Base-by-base conservation (phyloP, 495 filamentous ascomycete genomes). In the Penicillium atrosanguineum region DNA sequence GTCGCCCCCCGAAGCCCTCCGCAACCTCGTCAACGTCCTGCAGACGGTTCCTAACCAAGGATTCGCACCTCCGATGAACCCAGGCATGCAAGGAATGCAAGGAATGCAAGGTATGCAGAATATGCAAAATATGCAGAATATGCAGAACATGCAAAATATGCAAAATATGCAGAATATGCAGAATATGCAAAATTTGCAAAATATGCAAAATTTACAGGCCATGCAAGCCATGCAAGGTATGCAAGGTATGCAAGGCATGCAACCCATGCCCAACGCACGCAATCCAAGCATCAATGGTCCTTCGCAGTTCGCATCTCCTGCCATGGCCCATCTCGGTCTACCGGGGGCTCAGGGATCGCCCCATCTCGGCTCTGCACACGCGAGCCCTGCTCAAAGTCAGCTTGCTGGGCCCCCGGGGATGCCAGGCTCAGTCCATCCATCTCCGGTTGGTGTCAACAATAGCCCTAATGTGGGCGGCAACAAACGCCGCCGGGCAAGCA, bases 401-500 rank as follows among this genome's bases (percentile, higher is more conserved):
- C 61, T 76, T 41, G 59, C 65, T 23, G 70, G 69, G 14, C 72
- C 73, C 20, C 70, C 76, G 8, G 80, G 79, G 25, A 92, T 95
- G 84, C 87, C 85, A 51, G 89, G 84, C 59, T 85, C 89, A 67
- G 76, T 79, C 41, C 81, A 77, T 51, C 78, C 69, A n/a, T 87
- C 80, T n/a, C 85, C 85, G 55, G 83, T 84, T 3, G 92, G 88
- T 59, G 87, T 88, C 7, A 95, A 89, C 64, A 93, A 91, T 4
- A 95, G 90, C 48, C 91, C 91, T 9, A 88, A 86, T 49, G 83
- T 86, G 29, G 85, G 62, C 31, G 61, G 79, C 43, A 87, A 86
- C 64, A 92, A 94, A 71, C 83, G 90, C 52, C 79, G 91, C 50
- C 76, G 90, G 38, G 75, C 85, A 9, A 91, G 89, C 53, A 83